These are phyloP conservation scores for Globisporangium cystogenes DNA, from an alignment of 352 stramenopile species.

Conservation along the genomic window DNA sequence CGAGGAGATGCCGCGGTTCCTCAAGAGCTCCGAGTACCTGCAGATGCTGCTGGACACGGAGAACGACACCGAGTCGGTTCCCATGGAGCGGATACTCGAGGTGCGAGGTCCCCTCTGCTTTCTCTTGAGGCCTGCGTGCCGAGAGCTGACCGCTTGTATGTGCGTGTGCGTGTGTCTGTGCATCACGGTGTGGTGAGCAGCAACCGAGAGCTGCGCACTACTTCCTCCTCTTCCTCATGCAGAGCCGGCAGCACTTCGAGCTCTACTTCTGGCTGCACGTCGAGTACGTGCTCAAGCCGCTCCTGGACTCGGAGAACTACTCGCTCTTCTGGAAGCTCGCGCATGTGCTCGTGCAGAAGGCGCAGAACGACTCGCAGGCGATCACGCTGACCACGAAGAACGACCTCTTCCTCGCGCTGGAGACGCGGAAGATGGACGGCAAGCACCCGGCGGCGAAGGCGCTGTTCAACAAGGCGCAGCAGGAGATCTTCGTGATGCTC, in stretches of 20 bases:
- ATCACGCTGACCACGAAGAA: constrained; percentile 75
- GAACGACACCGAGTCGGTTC: constrained; percentile 65
- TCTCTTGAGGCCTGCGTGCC: neutral
- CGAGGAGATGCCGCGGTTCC: constrained; percentile 77
- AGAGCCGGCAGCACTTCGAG: constrained; percentile 84
- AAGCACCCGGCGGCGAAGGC: constrained; percentile 43
- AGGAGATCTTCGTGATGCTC: constrained; percentile 81
- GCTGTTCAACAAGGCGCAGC: constrained; percentile 61
- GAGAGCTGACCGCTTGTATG: neutral
- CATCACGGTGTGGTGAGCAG: constrained; percentile 9
- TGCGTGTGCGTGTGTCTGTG: neutral
- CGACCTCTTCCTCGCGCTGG: constrained; percentile 47
- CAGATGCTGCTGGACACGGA: constrained; percentile 83
- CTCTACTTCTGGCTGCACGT: constrained; percentile 88
- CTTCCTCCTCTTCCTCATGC: constrained; percentile 84
- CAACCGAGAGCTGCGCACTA: constrained; percentile 80
- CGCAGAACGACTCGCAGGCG: constrained; percentile 68
- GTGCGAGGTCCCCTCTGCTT: constrained; percentile 15
- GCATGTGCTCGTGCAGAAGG: constrained; percentile 62
- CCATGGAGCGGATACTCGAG: constrained; percentile 74
- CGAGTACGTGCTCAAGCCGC: constrained; percentile 78
- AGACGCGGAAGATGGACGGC: constrained; percentile 30
- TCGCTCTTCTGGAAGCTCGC: constrained; percentile 67
- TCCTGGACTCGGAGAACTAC: constrained; percentile 40
- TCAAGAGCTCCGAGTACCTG: constrained; percentile 82